Evolutionary conservation across 2,329 filamentous ascomycete species (phyloP).

Genomic region (Diaporthe sp.): DNA sequence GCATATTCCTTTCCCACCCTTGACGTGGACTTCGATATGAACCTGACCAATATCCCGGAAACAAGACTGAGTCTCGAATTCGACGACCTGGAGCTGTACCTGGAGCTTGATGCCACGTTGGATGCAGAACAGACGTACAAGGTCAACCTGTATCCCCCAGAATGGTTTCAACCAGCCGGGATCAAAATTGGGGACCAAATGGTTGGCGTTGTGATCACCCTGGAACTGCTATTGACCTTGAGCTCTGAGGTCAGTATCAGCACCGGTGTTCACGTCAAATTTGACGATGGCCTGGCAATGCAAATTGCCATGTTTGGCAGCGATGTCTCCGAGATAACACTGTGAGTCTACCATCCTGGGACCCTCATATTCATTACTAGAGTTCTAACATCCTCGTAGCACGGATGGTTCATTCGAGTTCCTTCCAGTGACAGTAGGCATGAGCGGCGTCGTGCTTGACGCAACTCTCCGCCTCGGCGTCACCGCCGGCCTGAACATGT

Average conservation of each 20-base stretch:
- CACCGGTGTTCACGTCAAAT: constrained; percentile 66
- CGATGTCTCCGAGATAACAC: constrained; percentile 59
- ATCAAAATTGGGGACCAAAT: constrained; percentile 54
- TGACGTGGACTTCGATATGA: constrained; percentile 58
- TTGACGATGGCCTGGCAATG: constrained; percentile 63
- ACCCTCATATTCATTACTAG: not conserved
- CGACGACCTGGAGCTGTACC: constrained; percentile 65
- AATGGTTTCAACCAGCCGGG: constrained; percentile 54
- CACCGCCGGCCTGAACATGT: constrained; percentile 55
- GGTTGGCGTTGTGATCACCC: constrained; percentile 60
- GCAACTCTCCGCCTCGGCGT: constrained; percentile 62
- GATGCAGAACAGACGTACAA: constrained; percentile 58
- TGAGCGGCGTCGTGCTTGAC: constrained; percentile 55
- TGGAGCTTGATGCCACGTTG: constrained; percentile 59
- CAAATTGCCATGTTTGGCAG: constrained; percentile 63
- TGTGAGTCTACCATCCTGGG: constrained; percentile 55
- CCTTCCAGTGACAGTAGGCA: constrained; percentile 64
- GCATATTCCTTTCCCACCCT: constrained; percentile 52
- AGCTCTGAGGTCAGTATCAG: constrained; percentile 62
- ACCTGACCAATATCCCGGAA: constrained; percentile 57
- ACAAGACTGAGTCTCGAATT: constrained; percentile 60
- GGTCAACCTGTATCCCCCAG: constrained; percentile 61
- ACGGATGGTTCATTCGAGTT: constrained; percentile 68
- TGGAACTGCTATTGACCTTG: constrained; percentile 65
- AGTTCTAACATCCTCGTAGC: constrained; percentile 45